Evolutionary conservation across 164 flowering plant species (phyloP), one percentile per base, ranked within the genome.

Genomic region (Macadamia tetraphylla): DNA sequence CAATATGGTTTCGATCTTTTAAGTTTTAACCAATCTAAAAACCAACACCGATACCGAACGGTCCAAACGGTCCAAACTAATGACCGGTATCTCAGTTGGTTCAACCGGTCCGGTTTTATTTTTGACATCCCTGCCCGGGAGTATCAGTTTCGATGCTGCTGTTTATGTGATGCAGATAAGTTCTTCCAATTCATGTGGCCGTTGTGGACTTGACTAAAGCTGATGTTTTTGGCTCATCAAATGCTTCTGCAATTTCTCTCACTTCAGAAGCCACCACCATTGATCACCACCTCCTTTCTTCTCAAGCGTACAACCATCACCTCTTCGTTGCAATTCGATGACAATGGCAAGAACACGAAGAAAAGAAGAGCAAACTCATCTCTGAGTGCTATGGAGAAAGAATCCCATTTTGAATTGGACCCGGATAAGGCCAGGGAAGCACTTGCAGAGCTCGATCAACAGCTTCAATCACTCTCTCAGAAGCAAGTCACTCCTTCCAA

Each of bases 351-450:
- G 44, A 11, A 29, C 23, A 35, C 9, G 18, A 49, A 44, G 42
- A 40, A 35, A 13, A 73, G 32, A 43, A 70, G 60, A 59, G 30
- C 30, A 40, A 63, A 51, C 30, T 65, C 60, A 15, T 10, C 58
- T 17, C 71, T 80, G 14, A 58, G 44, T 70, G 87, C 85, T 55
- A 73, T 68, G 48, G 86, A 83, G 56, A 81, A 70, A 72, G 89
- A 85, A 46, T 76, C 86, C n/a, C 69, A 77, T 35, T 87, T 80
- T 67, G 85, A 87, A 74, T 67, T 87, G 11, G 91, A 89, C 78
- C 80, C 68, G 67, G 90, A 84, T 12, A 82, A 86, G 77, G 94
- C 94, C 63, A 76, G 84, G 43, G 81, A 83, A 75, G 91, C 94
- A 32, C 79, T 89, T 62, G 58, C 76, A 58, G 61, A 87, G 69